Percentiles rank a stretch among this genome's conserved stretches.
phyloP scores from a whole-genome alignment of 495 filamentous ascomycete species.

The Hypoxylon lienhwacheense region DNA sequence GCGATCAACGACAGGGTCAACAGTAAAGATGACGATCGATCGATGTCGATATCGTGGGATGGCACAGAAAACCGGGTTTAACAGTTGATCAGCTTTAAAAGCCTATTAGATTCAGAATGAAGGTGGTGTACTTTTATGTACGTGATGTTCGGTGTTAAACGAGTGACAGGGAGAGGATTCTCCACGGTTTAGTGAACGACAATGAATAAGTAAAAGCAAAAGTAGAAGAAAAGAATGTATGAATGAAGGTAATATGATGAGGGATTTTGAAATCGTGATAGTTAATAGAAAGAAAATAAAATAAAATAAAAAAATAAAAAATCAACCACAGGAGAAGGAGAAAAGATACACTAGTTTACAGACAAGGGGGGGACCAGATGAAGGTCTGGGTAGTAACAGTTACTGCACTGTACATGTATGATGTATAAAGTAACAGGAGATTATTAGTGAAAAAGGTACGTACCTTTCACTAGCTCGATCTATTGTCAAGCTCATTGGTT shows the following conservation, averaged over 20 bases:
- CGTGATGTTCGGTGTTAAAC: no score
- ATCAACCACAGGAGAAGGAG: conserved; percentile 24
- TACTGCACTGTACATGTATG: no score
- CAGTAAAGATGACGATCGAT: conserved; percentile 26
- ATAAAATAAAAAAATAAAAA: conserved; percentile 12
- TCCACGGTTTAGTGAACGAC: conserved; percentile 30
- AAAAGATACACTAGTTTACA: no score
- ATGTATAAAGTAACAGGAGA: no score
- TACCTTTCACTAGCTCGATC: no score
- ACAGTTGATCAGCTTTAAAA: neutral
- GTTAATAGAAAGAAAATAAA: conserved; percentile 8
- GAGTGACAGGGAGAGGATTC: conserved; percentile 29
- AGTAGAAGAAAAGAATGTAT: conserved; percentile 12
- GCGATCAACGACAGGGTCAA: conserved; percentile 32
- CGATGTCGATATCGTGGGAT: conserved; percentile 6
- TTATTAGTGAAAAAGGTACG: no score
- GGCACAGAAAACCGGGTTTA: conserved; percentile 10
- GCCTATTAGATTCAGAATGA: conserved; percentile 11
- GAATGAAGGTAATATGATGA: conserved; percentile 13
- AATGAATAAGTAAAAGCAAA: conserved; percentile 14
- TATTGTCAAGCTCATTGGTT: no score
- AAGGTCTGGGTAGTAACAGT: no score
- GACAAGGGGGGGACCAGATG: conserved; percentile 7
- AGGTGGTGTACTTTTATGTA: conserved; percentile 18
- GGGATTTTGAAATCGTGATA: conserved; percentile 18